A percentile compares a stretch with the other conserved stretches of the same genome.
Evolutionary conservation across 2,329 filamentous ascomycete species (phyloP).

Genomic region (Fusarium praegraminearum): DNA sequence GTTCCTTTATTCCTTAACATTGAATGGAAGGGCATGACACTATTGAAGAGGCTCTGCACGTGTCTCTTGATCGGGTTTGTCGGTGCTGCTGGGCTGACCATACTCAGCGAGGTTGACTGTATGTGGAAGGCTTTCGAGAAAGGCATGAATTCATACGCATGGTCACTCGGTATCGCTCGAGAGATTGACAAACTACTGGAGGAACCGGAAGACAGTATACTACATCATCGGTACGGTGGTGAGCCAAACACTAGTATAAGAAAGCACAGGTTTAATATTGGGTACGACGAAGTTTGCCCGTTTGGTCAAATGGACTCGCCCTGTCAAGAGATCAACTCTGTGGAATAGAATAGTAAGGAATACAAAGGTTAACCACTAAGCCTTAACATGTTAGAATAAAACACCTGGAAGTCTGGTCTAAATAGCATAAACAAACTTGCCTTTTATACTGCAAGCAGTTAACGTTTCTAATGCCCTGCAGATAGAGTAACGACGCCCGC

Average conservation of each 20-base stretch:
- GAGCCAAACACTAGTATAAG: not conserved
- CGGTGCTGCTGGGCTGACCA: not conserved
- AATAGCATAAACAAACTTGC: not conserved
- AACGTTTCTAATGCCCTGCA: not conserved
- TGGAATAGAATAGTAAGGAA: not conserved
- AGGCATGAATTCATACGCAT: not conserved
- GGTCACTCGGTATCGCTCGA: not conserved
- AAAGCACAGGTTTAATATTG: not conserved
- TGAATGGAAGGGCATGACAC: not conserved
- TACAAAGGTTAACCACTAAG: not conserved
- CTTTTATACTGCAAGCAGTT: not conserved
- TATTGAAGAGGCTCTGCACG: fast-evolving
- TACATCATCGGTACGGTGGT: not conserved
- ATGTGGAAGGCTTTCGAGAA: not conserved
- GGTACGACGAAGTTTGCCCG: not conserved
- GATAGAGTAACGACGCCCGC: not conserved
- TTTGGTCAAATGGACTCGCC: not conserved
- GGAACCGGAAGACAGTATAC: not conserved
- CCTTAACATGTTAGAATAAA: not conserved
- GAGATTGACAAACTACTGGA: not conserved
- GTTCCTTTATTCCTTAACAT: not conserved
- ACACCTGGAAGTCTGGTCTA: not conserved
- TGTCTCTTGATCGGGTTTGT: not conserved
- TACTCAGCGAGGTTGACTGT: not conserved
- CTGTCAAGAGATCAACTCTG: not conserved